Evolutionary conservation across 352 stramenopile genomes (phyloP), one percentile per base, ranked within the genome.

Genomic region (Phytophthora pini): DNA sequence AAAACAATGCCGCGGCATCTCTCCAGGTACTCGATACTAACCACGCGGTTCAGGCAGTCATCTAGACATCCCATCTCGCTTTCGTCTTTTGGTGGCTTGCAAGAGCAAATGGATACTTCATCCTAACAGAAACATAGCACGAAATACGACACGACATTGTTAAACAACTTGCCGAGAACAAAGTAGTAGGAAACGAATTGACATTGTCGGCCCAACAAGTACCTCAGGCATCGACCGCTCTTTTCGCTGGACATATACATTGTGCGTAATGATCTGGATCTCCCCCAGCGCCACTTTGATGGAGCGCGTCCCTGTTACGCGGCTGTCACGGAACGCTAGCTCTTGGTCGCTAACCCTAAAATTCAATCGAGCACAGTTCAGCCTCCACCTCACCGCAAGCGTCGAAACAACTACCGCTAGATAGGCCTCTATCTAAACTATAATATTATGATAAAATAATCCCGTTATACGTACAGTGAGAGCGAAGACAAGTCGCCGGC

Each of bases 201-300:
- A 20, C 17, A 20, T 20, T 20, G 17, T 20, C 17, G 17, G 39
- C n/a, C 22, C 17, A 26, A 32, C 17, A 62, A 41, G 27, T 60
- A 92, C 82, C 68, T 82, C 76, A 13, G 70, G 45, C 13, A 87
- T 69, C 29, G 54, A 70, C 10, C 83, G 80, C 54, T 78, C 69
- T 65, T 90, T 77, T 7, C 85, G 72, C 63, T 94, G 81, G 17
- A 94, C 85, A 49, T 92, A 94, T 11, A 89, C 70, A 56, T 94
- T 94, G 31, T 82, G 60, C 31, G 65, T 56, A 50, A 94, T 88
- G 54, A 94, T 85, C 47, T 78, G 56, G 27, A 89, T 89, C 54
- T 94, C 85, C 4, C 80, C 83, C 27, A 94, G 72, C 45, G 85
- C 85, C 49, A 89, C 73, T 46, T 86, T 70, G 24, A 94, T 79